phyloP scores from a whole-genome alignment of 2,329 filamentous ascomycete genomes.

The Paraconiothyrium sp. region DNA sequence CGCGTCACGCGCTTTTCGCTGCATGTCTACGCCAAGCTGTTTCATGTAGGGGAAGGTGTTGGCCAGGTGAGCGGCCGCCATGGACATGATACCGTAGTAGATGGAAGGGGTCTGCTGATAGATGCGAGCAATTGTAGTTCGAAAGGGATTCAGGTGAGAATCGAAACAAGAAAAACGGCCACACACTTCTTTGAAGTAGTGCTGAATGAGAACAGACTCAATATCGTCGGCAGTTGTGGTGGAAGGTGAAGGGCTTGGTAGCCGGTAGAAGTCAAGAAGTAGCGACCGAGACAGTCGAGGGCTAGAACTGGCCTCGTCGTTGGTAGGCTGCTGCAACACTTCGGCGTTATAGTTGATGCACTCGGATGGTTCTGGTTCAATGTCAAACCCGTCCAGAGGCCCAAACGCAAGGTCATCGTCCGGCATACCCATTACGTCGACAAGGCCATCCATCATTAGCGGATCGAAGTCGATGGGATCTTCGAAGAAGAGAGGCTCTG shows the following conservation, averaged over 20 bases:
- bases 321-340: constrained; percentile 29
- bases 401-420: constrained; percentile 39
- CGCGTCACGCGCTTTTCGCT: constrained; percentile 62
- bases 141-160: constrained; percentile 68
- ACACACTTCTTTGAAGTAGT: constrained; percentile 71
- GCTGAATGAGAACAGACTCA: constrained; percentile 67
- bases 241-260: constrained; percentile 46
- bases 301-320: constrained; percentile 31
- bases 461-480: constrained; percentile 36
- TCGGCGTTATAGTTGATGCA: constrained; percentile 33
- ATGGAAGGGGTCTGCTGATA: constrained; percentile 68
- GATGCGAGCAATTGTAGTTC: constrained; percentile 65
- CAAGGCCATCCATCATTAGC: constrained; percentile 35
- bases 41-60: constrained; percentile 66
- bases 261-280: constrained; percentile 50
- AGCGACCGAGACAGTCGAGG: constrained; percentile 50
- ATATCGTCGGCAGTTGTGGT: constrained; percentile 54
- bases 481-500: constrained; percentile 38
- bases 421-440: constrained; percentile 31
- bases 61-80: constrained; percentile 69
- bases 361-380: constrained; percentile 33
- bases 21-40: constrained; percentile 60
- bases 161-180: constrained; percentile 72
- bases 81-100: constrained; percentile 70
- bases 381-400: constrained; percentile 38